Evolutionary conservation across 2,329 filamentous ascomycete genomes (phyloP).

Genomic region (Phaeosphaeriaceae sp.): DNA sequence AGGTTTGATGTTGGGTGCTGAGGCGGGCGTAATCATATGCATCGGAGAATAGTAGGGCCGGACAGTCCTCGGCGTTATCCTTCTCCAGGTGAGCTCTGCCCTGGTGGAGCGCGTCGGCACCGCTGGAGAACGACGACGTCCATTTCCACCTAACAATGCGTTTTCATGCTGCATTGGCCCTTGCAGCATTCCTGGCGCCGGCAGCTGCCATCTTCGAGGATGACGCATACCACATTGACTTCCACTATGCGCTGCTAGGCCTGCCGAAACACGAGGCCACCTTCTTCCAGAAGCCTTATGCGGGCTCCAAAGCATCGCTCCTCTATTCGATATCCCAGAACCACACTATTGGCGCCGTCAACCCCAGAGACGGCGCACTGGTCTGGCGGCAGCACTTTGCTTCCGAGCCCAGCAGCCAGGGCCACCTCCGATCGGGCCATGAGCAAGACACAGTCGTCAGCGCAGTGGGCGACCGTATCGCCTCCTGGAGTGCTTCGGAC

Average conservation of each 20-base stretch:
- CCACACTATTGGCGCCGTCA: conserved; percentile 83
- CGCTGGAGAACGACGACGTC: neutral
- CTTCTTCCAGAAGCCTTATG: conserved; percentile 90
- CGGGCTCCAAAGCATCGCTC: conserved; percentile 82
- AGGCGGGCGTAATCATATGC: neutral
- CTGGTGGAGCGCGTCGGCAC: neutral
- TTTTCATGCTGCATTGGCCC: conserved; percentile 42
- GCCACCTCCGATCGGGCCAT: conserved; percentile 74
- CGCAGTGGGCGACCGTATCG: conserved; percentile 72
- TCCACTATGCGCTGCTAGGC: conserved; percentile 88
- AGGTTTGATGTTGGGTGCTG: conserved; percentile 1
- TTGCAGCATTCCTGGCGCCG: conserved; percentile 55
- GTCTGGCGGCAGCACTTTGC: conserved; percentile 84
- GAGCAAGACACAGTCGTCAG: conserved; percentile 79
- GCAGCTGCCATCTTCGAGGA: conserved; percentile 80
- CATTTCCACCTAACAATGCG: conserved; percentile 42
- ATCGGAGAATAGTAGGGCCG: neutral
- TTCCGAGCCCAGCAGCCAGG: conserved; percentile 40
- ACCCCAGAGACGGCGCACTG: conserved; percentile 82
- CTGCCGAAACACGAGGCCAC: conserved; percentile 81
- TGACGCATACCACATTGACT: conserved; percentile 91
- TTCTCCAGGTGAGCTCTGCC: neutral
- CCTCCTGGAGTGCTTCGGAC: conserved; percentile 82
- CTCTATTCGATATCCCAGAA: conserved; percentile 91
- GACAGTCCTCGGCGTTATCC: neutral